Conservation (phyloP, 331 rosid genomes). For the Cydonia oblonga region DNA sequence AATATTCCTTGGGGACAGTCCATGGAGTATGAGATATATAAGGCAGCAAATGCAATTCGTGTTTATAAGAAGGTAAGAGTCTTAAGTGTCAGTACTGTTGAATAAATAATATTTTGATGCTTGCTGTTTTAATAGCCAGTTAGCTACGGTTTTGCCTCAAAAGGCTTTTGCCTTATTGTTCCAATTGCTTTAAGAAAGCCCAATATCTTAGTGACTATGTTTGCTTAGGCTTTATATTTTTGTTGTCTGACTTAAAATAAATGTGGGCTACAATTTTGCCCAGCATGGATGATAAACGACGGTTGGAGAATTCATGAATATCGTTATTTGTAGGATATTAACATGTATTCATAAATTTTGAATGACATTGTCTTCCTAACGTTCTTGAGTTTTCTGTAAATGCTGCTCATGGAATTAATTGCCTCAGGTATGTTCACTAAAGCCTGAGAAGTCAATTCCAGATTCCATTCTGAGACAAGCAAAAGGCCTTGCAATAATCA, state of each 20-base stretch:
- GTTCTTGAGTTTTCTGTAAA: background rate
- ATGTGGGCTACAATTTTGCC: background rate
- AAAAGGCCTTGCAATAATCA: slow-evolving; percentile 91
- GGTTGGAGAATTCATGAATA: background rate
- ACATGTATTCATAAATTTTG: background rate
- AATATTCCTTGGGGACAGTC: slow-evolving; percentile 97
- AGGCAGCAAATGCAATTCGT: slow-evolving; percentile 67
- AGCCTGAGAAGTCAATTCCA: slow-evolving; percentile 85
- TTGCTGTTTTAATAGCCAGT: background rate
- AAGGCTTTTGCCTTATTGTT: too few species aligned
- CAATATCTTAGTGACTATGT: too few species aligned
- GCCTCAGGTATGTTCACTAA: slow-evolving; percentile 50
- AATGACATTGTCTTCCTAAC: background rate
- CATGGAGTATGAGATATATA: slow-evolving; percentile 91
- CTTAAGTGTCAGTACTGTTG: background rate
- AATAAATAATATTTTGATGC: background rate
- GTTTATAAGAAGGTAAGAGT: slow-evolving; percentile 50
- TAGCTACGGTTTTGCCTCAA: background rate
- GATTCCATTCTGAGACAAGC: slow-evolving; percentile 77
- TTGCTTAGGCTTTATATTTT: background rate
- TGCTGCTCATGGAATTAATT: slow-evolving; percentile 12
- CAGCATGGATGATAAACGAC: too few species aligned
- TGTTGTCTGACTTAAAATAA: background rate
- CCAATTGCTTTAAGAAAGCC: too few species aligned
- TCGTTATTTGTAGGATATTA: background rate